These are phyloP conservation scores for Zhuliangozyma blackwelliae DNA, from an alignment of 1,139 yeast species.

Conservation along the genomic window DNA sequence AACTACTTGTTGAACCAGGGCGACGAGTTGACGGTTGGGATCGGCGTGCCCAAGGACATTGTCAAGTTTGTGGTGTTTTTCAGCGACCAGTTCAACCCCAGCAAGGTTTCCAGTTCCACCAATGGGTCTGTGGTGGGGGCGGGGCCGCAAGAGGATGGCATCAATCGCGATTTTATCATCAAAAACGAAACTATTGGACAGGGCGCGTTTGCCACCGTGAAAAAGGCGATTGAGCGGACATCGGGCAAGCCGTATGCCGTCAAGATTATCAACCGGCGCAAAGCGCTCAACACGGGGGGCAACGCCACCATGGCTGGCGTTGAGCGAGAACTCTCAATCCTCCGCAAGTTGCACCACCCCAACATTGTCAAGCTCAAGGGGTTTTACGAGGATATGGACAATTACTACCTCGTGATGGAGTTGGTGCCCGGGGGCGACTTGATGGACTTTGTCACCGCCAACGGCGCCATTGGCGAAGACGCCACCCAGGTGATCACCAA, in stretches of 20 bases:
- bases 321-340: constrained; percentile 76
- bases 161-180: constrained; percentile 70
- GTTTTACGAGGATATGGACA: constrained; percentile 76
- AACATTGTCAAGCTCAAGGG: constrained; percentile 79
- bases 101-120: constrained; percentile 19
- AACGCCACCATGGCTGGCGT: constrained; percentile 60
- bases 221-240: constrained; percentile 79
- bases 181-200: constrained; percentile 86
- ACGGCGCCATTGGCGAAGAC: constrained; percentile 87
- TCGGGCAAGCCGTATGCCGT: constrained; percentile 88
- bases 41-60: constrained; percentile 79
- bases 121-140: constrained; percentile 14
- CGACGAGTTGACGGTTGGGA: constrained; percentile 85
- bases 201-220: constrained; percentile 96
- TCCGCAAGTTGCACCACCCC: constrained; percentile 74
- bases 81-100: constrained; percentile 38
- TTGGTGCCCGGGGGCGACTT: constrained; percentile 95
- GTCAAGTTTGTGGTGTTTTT: constrained; percentile 70
- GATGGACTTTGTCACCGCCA: constrained; percentile 92
- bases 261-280: constrained; percentile 79
- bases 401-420: constrained; percentile 89
- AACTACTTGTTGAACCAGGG: constrained; percentile 85
- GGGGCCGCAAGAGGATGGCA: constrained; percentile 39
- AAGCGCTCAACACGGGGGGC: constrained; percentile 70
- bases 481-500: constrained; percentile 82